Base-by-base conservation (phyloP, 2,329 filamentous ascomycete species). In the Grosmannia clavigera region DNA sequence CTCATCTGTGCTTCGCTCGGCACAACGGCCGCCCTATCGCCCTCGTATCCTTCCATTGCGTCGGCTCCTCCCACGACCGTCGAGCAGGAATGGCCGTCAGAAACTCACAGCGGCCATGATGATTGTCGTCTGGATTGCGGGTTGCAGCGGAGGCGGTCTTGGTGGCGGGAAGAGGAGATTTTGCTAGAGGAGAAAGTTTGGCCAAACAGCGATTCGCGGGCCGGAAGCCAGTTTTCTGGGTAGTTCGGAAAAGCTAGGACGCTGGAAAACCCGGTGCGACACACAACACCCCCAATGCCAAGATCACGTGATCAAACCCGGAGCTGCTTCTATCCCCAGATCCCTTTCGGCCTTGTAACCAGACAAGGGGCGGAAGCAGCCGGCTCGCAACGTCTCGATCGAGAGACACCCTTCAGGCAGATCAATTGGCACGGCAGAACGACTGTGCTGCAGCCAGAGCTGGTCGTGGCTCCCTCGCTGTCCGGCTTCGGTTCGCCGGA, bases 1-100 rank as follows among this genome's bases (percentile, higher is more conserved):
- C 79, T 81, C 79, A 68, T 14, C 38, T n/a, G 31, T 11, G 31
- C 31, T 31, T 31, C 31, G 31, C 5, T 33, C 12, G 40, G 14
- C 16, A 16, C 38, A 40, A 40, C 38, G 38, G 33, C 22, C 22
- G 22, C 22, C 22, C 22, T 31, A 31, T 31, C 31, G 33, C 33
- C 33, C 33, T 35, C 29, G 29, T 7, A 7, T 31, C 29, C 29
- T 31, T 31, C 29, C 29, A 31, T 31, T 31, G 29, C 5, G 31
- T 31, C 31, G 31, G 4, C 31, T 31, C 7, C 31, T 31, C 31
- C 31, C 31, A 31, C 31, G 33, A 35, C 9, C 48, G 48, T 7
- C 52, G 3, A 14, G 27, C 27, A 31, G 14, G 7, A 19, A 55
- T 5, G n/a, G 5, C 16, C 14, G 31, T 43, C 33, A 0, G n/a